phyloP scores from a whole-genome alignment of 2,329 filamentous ascomycete genomes.

The Herpotrichia juniperi region DNA sequence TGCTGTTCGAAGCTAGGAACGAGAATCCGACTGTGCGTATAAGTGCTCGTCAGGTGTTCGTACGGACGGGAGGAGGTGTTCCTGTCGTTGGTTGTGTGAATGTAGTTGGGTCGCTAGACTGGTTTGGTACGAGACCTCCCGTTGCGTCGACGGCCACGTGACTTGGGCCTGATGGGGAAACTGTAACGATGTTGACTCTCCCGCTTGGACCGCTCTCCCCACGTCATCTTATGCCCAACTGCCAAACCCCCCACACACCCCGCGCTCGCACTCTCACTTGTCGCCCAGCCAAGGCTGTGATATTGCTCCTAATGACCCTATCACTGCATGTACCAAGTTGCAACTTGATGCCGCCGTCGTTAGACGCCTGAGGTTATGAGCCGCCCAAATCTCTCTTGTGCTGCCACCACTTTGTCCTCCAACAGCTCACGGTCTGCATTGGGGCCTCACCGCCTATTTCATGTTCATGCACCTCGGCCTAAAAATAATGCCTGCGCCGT shows the following conservation, averaged over 20 bases:
- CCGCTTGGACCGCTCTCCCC: conserved; percentile 2
- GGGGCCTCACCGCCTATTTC: conserved; percentile 42
- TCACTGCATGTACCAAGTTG: conserved; percentile 11
- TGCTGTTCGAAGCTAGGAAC: not conserved
- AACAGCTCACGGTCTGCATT: conserved; percentile 11
- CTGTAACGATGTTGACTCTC: too few species aligned
- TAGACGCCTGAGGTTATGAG: conserved; percentile 7
- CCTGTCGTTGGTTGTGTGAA: too few species aligned
- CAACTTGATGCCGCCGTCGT: conserved; percentile 16
- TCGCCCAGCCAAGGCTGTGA: conserved; percentile 38
- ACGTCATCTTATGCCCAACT: not conserved
- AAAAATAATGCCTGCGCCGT: conserved; percentile 35
- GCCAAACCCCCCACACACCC: not conserved
- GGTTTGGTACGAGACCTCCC: not conserved
- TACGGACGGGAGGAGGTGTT: too few species aligned
- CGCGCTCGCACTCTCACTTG: conserved; percentile 1
- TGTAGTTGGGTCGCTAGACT: too few species aligned
- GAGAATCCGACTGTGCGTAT: not conserved
- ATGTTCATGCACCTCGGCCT: conserved; percentile 25
- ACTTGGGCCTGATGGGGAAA: conserved; percentile 6
- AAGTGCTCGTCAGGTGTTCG: too few species aligned
- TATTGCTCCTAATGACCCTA: conserved; percentile 19
- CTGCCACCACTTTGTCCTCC: conserved; percentile 11
- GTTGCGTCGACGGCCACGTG: too few species aligned
- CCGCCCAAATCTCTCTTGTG: conserved; percentile 4